Evolutionary conservation across 257 asterid genomes (phyloP), one percentile per base, ranked within the genome.

Genomic region (Apocynum venetum): DNA sequence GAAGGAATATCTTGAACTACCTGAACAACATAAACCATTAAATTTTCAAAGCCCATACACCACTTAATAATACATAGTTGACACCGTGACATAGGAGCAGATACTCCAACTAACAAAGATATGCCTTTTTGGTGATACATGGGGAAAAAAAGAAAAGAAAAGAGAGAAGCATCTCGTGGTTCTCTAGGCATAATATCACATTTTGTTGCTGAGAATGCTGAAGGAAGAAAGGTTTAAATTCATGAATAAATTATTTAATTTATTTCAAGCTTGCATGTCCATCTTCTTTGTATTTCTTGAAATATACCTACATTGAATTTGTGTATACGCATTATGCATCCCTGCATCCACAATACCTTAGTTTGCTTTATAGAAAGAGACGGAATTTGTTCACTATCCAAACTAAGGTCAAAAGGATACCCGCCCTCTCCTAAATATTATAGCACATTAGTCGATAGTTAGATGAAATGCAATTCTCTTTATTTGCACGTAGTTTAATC

Each of bases 1-100:
- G 92, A 74, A 69, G 92, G 83, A 83, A 91, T 87, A 82, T 96
- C 93, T 85, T 92, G 84, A 78, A 96, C 98, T 74, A 90, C 85
- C 99, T 95, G 88, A 74, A 80, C 38, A 79, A 40, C 43, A 44
- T 10, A 47, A 55, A 57, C 9, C 6, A 67, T 31, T 4, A 20
- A 61, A 4, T 52, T 74, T 46, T 73, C 35, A 6, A 52, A 59
- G 66, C 35, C 20, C 20, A 36, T 71, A 70, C 8, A 53, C 44
- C 56, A 36, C 72, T 35, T n/a, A 20, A 31, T 25, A 25, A 25
- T 25, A 25, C 41, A 55, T 20, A 40, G 36, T 3, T 67, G n/a
- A 31, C 43, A 56, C 73, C 60, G 31, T 15, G 14, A 77, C 19
- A 48, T 44, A 14, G 14, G 40, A 61, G n/a, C 1, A 17, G 12